Conservation (phyloP, 169 alveolate genomes). For the Babesia gibsoni region DNA sequence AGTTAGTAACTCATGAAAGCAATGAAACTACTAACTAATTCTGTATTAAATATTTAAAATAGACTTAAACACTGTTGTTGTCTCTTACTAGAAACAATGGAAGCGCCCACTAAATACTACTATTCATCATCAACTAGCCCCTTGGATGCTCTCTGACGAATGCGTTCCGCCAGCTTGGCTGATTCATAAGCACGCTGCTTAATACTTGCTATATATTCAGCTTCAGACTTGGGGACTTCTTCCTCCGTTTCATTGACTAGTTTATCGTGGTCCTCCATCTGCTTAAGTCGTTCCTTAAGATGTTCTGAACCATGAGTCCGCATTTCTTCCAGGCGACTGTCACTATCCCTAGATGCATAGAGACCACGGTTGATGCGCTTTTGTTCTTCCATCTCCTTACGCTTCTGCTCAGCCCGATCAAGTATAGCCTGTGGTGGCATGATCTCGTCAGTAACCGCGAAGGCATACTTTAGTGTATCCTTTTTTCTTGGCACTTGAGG, state of each 20-base stretch:
- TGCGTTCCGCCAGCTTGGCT: conserved; percentile 33
- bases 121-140: conserved; percentile 16
- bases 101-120: too few relatives aligned
- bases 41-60: not conserved
- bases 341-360: not conserved
- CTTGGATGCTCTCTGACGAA: conserved; percentile 21
- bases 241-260: not conserved
- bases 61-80: not conserved
- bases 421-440: conserved; percentile 57
- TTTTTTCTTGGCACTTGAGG: conserved; percentile 41
- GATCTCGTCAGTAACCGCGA: conserved; percentile 64
- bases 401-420: conserved; percentile 32
- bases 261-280: conserved; percentile 38
- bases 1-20: not conserved
- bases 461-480: conserved; percentile 57
- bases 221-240: not conserved
- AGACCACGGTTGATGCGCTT: not conserved
- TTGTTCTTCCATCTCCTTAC: conserved; percentile 13
- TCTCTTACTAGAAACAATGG: not conserved
- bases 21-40: not conserved
- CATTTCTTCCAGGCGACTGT: conserved; percentile 34
- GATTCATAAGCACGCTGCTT: conserved; percentile 41
- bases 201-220: conserved; percentile 22
- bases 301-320: conserved; percentile 36
- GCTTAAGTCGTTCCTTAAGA: conserved; percentile 27